Base-by-base conservation (phyloP, 2,329 filamentous ascomycete genomes). In the Diatrype stigma region DNA sequence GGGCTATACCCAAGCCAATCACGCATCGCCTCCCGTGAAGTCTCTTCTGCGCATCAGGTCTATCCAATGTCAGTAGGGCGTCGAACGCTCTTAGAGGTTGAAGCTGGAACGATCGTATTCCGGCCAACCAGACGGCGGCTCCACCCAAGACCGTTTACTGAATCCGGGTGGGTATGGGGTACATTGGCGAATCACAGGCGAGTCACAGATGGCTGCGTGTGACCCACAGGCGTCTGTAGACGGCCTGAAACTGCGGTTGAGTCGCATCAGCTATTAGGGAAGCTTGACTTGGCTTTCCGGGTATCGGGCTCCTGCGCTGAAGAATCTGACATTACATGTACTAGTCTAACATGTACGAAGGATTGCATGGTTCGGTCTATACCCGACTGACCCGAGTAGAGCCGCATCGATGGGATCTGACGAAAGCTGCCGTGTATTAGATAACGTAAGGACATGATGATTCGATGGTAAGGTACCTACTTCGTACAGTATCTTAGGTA, bases 61-160 rank as follows among this genome's bases (percentile, higher is more conserved):
- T n/a, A n/a, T n/a, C n/a, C n/a, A n/a, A n/a, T n/a, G n/a, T n/a
- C n/a, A n/a, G n/a, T n/a, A n/a, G n/a, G n/a, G n/a, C n/a, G n/a
- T n/a, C n/a, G n/a, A n/a, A n/a, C n/a, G n/a, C 10, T 17, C 19
- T 22, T 11, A 16, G 22, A 28, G 6, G 12, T 19, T 23, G 22
- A 35, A 21, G 45, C 47, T 21, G 30, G 19, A 30, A 21, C n/a
- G 17, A 35, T 54, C 53, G 53, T 55, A 55, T 53, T 53, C 51
- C 46, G 46, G 48, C 53, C 53, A 55, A 55, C 53, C 53, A 55
- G 48, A 48, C 16, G 22, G 17, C 51, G 34, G 14, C 5, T 45
- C 42, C 22, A 45, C 22, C 10, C 16, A 45, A 11, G 16, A 30
- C 26, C 42, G 16, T 30, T 32, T 35, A 28, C 40, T 28, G 40